Percentiles rank a stretch among this genome's conserved stretches.
phyloP scores from a whole-genome alignment of 2,329 filamentous ascomycete species.

The Aspergillus fischeri region DNA sequence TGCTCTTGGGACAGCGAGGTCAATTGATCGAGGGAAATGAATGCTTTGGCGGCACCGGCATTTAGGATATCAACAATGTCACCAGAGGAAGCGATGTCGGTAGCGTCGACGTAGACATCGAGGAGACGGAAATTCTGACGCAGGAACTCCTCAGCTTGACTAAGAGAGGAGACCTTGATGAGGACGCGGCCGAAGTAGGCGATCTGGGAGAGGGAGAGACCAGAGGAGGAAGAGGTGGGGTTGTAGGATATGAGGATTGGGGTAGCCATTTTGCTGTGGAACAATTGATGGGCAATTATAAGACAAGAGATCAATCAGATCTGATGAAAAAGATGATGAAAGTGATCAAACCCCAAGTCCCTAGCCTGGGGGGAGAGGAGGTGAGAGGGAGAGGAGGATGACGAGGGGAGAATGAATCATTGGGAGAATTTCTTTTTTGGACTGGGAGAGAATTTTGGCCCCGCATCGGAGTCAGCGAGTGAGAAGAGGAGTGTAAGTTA shows the following conservation, averaged over 20 bases:
- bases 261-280: conserved; percentile 34
- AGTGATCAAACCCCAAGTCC: neutral
- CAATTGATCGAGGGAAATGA: conserved; percentile 70
- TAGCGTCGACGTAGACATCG: conserved; percentile 71
- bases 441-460: neutral
- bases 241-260: conserved; percentile 40
- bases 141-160: conserved; percentile 48
- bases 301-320: neutral
- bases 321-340: neutral
- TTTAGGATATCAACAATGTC: conserved; percentile 79
- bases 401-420: neutral
- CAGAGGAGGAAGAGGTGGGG: conserved; percentile 43
- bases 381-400: neutral
- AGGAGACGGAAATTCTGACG: conserved; percentile 54
- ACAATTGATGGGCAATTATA: neutral
- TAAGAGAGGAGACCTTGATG: conserved; percentile 44
- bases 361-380: neutral
- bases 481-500: neutral
- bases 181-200: conserved; percentile 58
- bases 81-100: conserved; percentile 62
- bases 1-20: conserved; percentile 49
- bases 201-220: conserved; percentile 51
- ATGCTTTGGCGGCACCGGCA: conserved; percentile 77
- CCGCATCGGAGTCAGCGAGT: neutral
- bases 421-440: neutral